Base-by-base conservation (phyloP, 371 early-diverging fungal genomes). In the Enterospora canceri region DNA sequence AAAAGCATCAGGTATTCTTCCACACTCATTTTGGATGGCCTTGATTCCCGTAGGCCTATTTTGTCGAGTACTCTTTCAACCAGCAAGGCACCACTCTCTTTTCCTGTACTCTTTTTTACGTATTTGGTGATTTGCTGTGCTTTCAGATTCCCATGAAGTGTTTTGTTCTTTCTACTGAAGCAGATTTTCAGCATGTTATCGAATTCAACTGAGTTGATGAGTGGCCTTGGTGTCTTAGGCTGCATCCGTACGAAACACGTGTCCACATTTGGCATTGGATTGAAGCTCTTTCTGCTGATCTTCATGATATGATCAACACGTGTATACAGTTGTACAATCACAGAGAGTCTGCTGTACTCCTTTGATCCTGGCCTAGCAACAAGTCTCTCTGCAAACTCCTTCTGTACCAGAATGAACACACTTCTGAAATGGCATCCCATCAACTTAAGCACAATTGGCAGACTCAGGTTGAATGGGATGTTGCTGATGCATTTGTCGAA, bases 401-500 rank as follows among this genome's bases (percentile, higher is more conserved):
- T 86, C 81, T 98, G 98, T 79, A 98, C 95, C 94, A 97, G 94
- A 62, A 98, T 89, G 63, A 92, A 85, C 0, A 93, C 89, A 69
- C 86, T 86, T 60, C 85, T 83, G 72, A 83, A 83, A 46, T 91
- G 85, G 75, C 92, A 94, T 62, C 84, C 85, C 23, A 98, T 82
- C 49, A 98, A 83, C 79, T 98, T 98, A 82, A 96, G 92, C 0
- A 89, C 86, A 34, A 98, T 84, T 0, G 93, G 89, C 16, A 94
- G 91, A 12, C 94, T 73, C 62, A 86, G 84, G 79, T 97, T 95
- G 82, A 96, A 97, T 21, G 98, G 98, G n/a, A 95, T 93, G 83
- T 98, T 98, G 76, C 86, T 86, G 77, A 97, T 90, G 79, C 94
- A 94, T 51, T 94, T 87, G 77, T 98, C 97, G 83, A 98, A 98